Evolutionary conservation across 139 green algal genomes (phyloP).

Genomic region (Eudorina sp.): DNA sequence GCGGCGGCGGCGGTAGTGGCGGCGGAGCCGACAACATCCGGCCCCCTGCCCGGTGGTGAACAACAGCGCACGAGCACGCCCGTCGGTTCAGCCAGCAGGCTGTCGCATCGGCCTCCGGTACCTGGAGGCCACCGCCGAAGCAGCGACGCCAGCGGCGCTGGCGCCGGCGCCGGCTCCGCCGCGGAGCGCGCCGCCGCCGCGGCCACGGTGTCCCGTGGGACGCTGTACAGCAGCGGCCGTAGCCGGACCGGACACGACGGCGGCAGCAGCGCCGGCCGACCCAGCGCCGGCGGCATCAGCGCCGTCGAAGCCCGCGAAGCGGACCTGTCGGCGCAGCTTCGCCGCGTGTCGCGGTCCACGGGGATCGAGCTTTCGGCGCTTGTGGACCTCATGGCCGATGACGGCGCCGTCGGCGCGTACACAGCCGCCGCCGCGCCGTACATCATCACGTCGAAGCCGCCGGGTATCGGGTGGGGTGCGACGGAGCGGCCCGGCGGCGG

Average conservation of each 20-base stretch:
- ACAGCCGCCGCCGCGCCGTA: neutral
- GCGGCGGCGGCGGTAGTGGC: neutral
- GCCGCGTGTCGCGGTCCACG: constrained; percentile 3
- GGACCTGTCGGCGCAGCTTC: neutral
- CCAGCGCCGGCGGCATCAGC: no score
- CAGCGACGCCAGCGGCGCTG: neutral
- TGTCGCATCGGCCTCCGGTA: no score
- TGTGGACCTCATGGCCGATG: constrained; percentile 21
- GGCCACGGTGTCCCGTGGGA: neutral
- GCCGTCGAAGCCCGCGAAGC: neutral
- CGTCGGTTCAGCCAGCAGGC: no score
- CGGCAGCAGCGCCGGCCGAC: neutral
- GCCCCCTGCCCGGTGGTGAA: no score
- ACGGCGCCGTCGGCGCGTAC: neutral
- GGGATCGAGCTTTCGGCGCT: constrained; percentile 1
- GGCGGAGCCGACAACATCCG: neutral
- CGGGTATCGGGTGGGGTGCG: no score
- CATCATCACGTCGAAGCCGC: neutral
- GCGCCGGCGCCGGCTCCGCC: neutral
- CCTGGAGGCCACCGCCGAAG: no score
- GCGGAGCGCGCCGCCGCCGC: neutral
- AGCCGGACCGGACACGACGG: neutral
- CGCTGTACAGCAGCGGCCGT: neutral
- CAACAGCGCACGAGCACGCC: no score
- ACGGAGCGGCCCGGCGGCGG: neutral